A percentile compares a stretch with the other conserved stretches of the same genome.
Evolutionary conservation across 345 rosid species (phyloP).

Genomic region (Lepidium africanum): DNA sequence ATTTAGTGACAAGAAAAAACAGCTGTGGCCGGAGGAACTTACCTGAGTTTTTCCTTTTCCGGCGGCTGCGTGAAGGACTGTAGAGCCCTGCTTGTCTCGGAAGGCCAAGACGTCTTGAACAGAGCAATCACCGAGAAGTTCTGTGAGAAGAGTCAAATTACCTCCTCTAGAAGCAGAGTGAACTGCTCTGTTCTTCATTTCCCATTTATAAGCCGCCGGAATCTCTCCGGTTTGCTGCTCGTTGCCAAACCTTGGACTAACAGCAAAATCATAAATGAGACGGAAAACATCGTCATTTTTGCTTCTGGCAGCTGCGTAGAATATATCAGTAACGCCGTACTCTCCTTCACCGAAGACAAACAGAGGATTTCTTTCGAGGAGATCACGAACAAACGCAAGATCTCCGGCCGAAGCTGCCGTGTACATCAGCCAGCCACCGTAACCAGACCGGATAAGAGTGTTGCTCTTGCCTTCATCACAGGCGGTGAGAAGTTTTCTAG

Average conservation of each 20-base stretch:
- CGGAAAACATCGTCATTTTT: constrained; percentile 53
- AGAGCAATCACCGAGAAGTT: constrained; percentile 39
- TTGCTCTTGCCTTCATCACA: constrained; percentile 49
- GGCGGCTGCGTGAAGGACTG: constrained; percentile 89
- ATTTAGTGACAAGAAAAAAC: neutral
- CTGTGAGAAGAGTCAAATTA: constrained; percentile 47
- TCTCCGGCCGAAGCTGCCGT: constrained; percentile 97
- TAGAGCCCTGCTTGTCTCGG: constrained; percentile 71
- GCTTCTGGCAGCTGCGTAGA: constrained; percentile 87
- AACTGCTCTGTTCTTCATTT: constrained; percentile 77
- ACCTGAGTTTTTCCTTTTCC: constrained; percentile 79
- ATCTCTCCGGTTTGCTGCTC: constrained; percentile 57
- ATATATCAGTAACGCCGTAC: constrained; percentile 80
- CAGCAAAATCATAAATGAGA: constrained; percentile 59
- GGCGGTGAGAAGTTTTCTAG: constrained; percentile 54
- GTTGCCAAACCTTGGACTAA: constrained; percentile 51
- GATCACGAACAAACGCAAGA: constrained; percentile 48
- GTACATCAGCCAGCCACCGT: constrained; percentile 92
- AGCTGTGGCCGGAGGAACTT: neutral
- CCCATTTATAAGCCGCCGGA: constrained; percentile 57
- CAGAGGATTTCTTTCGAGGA: constrained; percentile 62
- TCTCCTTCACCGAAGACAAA: constrained; percentile 95
- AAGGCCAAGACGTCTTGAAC: constrained; percentile 42
- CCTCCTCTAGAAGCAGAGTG: constrained; percentile 96
- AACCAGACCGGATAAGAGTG: constrained; percentile 65